Evolutionary conservation across 75 land plant species (phyloP), one percentile per base, ranked within the genome.

Genomic region (Cunninghamia lanceolata): DNA sequence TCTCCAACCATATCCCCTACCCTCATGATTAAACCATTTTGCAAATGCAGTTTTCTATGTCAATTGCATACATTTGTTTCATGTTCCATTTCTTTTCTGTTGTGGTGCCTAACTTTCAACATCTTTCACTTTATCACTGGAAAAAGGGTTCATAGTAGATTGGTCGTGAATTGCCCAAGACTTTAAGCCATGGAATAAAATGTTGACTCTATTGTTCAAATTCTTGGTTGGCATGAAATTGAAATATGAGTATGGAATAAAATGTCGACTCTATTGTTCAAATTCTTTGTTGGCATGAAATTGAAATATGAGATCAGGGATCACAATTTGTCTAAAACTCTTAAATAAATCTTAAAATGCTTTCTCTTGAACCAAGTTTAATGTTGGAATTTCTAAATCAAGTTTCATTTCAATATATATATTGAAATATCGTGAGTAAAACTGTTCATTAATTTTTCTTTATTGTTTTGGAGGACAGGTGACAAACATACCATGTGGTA

Each of bases 401-500:
- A 73, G 9, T 32, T 73, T 34, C 35, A 70, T 70, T 56, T 32
- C 74, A 70, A 70, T 32, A 30, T 30, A 25, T 19, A 70, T 70
- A 21, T 25, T 73, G 75, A 63, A 34, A 11, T 73, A 25, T 73
- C 34, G 38, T 11, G 75, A 73, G 34, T 73, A 73, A 32, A 11
- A 1, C 3, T 73, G 2, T 73, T 10, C 7, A 2, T 10, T 63
- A 56, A 56, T 77, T 13, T 35, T 42, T 34, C 28, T 17, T 40
- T 80, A 80, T 80, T 59, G 84, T 28, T 86, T 68, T 82, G 76
- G 38, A 47, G 35, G 35, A 34, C 82, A 97, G 99, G 99, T 98
- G 17, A 95, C 87, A 80, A 88, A 96, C 87, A 96, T 98, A 54
- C 99, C 99, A 28, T 98, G 99, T 91, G 99, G 99, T 45, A 98